Evolutionary conservation across 495 filamentous ascomycete species (phyloP), one percentile per base, ranked within the genome.

Genomic region (Articulospora tetracladia): DNA sequence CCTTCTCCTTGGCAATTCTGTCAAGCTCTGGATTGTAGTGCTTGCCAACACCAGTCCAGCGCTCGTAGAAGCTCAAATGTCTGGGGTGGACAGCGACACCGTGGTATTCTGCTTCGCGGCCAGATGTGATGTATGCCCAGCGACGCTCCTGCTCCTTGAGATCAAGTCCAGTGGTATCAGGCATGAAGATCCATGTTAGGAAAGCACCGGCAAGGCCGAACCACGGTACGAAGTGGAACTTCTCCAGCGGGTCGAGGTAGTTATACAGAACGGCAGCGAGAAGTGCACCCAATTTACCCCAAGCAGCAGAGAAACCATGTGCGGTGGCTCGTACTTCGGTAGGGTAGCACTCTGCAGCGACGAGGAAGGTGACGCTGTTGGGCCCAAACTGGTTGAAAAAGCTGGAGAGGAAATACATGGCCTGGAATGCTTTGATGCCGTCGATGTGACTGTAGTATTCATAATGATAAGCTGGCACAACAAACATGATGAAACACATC

Each of bases 301-400:
- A 76, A 51, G 90, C 91, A 55, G 92, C 92, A 26, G 88, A 90
- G 69, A 97, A 84, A 62, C 92, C 92, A 77, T 97, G 92, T 48
- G 92, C 92, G 34, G 91, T 91, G 53, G 92, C 92, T 66, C 92
- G 90, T 60, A 97, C 86, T 3, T 90, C 88, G 0, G 92, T 95
- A 1, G 92, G 92, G 79, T 86, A 97, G 12, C 93, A 89, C 70
- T 97, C 92, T 26, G 90, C 92, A 26, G 92, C 92, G 22, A 93
- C 90, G 58, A 96, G 79, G 86, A 97, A 96, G 53, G 91, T 93
- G 57, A 95, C 90, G 55, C 83, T 84, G 80, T 96, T 97, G 73
- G 92, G 91, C 8, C 92, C 91, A 67, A 97, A 96, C 72, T 97
- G 92, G 79, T 94, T 95, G 85, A 97, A 97, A 79, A 97, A 96